Evolutionary conservation across 208 protist species (phyloP).

Genomic region (Trypanosoma boissoni): DNA sequence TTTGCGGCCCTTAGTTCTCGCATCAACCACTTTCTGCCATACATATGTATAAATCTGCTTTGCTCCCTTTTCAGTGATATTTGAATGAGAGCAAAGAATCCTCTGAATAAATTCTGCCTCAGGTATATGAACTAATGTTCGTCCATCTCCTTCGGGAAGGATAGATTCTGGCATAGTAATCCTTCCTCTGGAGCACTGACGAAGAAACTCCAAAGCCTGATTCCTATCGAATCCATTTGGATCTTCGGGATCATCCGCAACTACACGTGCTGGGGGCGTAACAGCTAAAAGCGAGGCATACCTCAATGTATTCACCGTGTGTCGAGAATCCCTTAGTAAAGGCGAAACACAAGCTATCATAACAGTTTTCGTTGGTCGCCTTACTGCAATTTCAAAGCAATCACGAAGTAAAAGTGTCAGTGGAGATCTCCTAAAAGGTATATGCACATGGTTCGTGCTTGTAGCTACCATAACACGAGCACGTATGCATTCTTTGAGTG

Average conservation of each 20-base stretch:
- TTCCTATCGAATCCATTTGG: constrained; percentile 79
- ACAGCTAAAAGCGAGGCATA: constrained; percentile 84
- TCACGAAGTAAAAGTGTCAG: constrained; percentile 87
- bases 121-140: constrained; percentile 86
- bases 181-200: constrained; percentile 46
- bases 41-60: constrained; percentile 87
- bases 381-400: constrained; percentile 89
- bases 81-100: constrained; percentile 54
- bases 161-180: constrained; percentile 72
- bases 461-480: constrained; percentile 61
- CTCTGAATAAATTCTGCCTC: constrained; percentile 86
- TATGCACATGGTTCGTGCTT: constrained; percentile 81
- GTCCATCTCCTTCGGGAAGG: constrained; percentile 83
- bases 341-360: constrained; percentile 91
- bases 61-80: constrained; percentile 77
- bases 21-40: constrained; percentile 87
- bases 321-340: constrained; percentile 78
- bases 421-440: constrained; percentile 85
- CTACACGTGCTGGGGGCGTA: constrained; percentile 61
- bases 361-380: constrained; percentile 84
- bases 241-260: constrained; percentile 75
- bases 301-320: constrained; percentile 88
- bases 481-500: constrained; percentile 89
- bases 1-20: constrained; percentile 82
- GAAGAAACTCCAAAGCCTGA: constrained; percentile 69